A percentile compares a stretch with the other conserved stretches of the same genome.
Evolutionary conservation across 1,139 yeast species (phyloP).

Genomic region (Wickerhamiella infanticola): DNA sequence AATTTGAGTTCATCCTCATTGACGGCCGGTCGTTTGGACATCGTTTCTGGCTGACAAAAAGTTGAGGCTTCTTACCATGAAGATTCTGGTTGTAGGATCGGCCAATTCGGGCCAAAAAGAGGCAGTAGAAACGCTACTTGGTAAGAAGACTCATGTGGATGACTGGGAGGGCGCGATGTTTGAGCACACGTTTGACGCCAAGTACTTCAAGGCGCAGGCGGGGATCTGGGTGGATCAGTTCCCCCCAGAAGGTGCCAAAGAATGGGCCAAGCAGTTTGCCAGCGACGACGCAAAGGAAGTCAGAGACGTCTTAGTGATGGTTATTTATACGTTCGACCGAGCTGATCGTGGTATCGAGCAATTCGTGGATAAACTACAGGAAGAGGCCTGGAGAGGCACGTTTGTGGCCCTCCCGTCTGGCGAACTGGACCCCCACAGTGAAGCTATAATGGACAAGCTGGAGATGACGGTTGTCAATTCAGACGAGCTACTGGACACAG

Average conservation of each 20-base stretch:
- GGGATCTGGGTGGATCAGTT: slow-evolving; percentile 33
- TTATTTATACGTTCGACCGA: slow-evolving; percentile 24
- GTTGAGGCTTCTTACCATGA: slow-evolving; percentile 6
- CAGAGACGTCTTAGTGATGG: slow-evolving; percentile 27
- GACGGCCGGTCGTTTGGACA: slow-evolving; percentile 11
- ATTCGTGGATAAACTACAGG: slow-evolving; percentile 14
- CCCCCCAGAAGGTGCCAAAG: slow-evolving; percentile 11
- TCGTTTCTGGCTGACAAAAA: background rate
- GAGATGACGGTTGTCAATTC: background rate
- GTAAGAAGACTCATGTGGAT: background rate
- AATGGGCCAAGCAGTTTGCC: slow-evolving; percentile 27
- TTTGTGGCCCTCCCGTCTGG: slow-evolving; percentile 7
- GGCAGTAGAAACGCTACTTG: slow-evolving; percentile 16
- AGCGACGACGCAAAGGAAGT: slow-evolving; percentile 27
- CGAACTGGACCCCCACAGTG: background rate
- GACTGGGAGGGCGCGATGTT: slow-evolving; percentile 9
- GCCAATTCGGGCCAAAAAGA: slow-evolving; percentile 25
- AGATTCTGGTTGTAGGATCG: slow-evolving; percentile 28
- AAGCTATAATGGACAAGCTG: background rate
- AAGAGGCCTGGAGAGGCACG: slow-evolving; percentile 19
- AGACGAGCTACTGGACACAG: slow-evolving; percentile 2
- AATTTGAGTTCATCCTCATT: slow-evolving; percentile 37
- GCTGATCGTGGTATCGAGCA: slow-evolving; percentile 10
- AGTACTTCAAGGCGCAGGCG: slow-evolving; percentile 26
- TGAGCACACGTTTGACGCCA: slow-evolving; percentile 21